Percentiles rank a stretch among this genome's conserved stretches.
These are phyloP conservation scores for Aspergillus ellipticus DNA, from an alignment of 495 filamentous ascomycete genomes.

Conservation along the genomic window DNA sequence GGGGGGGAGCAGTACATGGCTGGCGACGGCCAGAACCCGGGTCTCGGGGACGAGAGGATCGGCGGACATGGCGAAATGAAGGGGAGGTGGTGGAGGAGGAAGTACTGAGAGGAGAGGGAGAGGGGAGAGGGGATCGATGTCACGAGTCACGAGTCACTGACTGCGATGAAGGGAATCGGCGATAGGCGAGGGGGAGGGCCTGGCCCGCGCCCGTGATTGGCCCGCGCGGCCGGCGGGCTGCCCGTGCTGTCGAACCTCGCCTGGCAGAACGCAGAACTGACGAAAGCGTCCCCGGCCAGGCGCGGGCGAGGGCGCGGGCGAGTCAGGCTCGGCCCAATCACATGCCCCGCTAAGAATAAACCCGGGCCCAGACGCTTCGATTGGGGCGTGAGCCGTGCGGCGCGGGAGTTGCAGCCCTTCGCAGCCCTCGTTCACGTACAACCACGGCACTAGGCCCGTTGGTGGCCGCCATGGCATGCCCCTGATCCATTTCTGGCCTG, in stretches of 20 bases:
- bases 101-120: not conserved
- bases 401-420: too few relatives aligned
- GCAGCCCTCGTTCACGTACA: not conserved
- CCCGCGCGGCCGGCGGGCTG: not conserved
- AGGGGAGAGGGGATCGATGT: not conserved
- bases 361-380: constrained; percentile 13
- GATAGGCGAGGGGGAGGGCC: constrained; percentile 1
- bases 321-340: not conserved
- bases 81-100: not conserved
- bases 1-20: constrained; percentile 71
- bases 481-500: not conserved
- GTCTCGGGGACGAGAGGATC: constrained; percentile 69
- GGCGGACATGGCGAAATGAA: constrained; percentile 24
- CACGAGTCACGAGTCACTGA: too few relatives aligned
- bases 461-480: not conserved
- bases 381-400: not conserved
- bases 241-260: not conserved
- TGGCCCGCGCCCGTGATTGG: not conserved
- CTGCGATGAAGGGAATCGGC: too few relatives aligned
- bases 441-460: not conserved
- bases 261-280: too few relatives aligned
- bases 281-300: too few relatives aligned
- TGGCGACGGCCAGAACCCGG: constrained; percentile 86
- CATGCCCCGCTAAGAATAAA: constrained; percentile 1
- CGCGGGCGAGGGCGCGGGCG: too few relatives aligned